These are phyloP conservation scores for Pisolithus thermaeus DNA, from an alignment of 1,284 basidiomycete species.

Conservation along the genomic window DNA sequence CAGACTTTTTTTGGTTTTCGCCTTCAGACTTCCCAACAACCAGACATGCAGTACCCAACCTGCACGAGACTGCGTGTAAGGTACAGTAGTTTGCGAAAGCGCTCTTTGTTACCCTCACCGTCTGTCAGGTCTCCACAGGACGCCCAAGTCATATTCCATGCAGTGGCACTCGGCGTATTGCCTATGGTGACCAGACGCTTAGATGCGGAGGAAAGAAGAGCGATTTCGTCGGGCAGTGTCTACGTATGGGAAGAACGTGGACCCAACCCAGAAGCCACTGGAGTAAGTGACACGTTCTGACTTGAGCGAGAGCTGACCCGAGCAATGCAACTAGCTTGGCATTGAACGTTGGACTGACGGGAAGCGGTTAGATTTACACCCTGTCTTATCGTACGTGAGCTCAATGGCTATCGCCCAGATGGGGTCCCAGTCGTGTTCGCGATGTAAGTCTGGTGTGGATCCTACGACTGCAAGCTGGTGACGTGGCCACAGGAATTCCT, in stretches of 20 bases:
- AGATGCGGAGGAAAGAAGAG: conserved; percentile 63
- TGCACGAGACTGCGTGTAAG: conserved; percentile 33
- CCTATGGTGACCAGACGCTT: conserved; percentile 70
- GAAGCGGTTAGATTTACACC: conserved; percentile 41
- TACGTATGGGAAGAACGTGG: conserved; percentile 81
- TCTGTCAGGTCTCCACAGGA: conserved; percentile 52
- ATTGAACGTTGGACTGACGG: conserved; percentile 80
- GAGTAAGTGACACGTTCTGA: conserved; percentile 40
- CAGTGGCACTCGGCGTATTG: conserved; percentile 52
- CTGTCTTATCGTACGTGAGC: conserved; percentile 24
- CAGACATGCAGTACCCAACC: conserved; percentile 42
- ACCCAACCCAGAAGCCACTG: conserved; percentile 58
- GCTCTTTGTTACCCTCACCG: conserved; percentile 29
- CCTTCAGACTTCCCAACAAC: conserved; percentile 12
- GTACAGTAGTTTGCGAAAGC: conserved; percentile 12
- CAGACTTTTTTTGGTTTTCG: conserved; percentile 14
- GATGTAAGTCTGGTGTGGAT: conserved; percentile 44
- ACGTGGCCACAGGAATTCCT: conserved; percentile 55
- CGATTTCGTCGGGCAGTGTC: conserved; percentile 62
- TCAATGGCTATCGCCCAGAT: conserved; percentile 29
- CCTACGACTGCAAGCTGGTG: conserved; percentile 7
- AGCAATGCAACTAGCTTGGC: conserved; percentile 41
- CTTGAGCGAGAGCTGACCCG: background rate
- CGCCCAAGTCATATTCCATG: conserved; percentile 73
- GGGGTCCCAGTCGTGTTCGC: conserved; percentile 72